Percentiles rank a stretch among this genome's conserved stretches.
Evolutionary conservation across 1,284 basidiomycete species (phyloP).

Genomic region (Cutaneotrichosporon cyanovorans): DNA sequence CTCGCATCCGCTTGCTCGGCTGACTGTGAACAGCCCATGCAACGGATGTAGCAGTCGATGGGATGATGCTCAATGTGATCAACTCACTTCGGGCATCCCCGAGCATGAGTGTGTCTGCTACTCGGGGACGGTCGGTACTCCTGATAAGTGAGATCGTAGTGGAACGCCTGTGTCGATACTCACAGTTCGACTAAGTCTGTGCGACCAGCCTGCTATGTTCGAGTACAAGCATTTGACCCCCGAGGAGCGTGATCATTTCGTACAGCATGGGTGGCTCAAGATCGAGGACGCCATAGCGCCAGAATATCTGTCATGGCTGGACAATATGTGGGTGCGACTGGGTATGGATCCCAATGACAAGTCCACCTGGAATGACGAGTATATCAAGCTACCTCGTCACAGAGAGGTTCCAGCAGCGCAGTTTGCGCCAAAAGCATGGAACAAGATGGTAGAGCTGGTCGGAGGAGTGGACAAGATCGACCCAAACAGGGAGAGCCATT

Average conservation of each 20-base stretch:
- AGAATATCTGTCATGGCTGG: slow-evolving; percentile 23
- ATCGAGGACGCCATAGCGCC: slow-evolving; percentile 27
- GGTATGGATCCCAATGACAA: slow-evolving; percentile 35
- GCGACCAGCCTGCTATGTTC: too few relatives aligned
- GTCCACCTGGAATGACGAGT: slow-evolving; percentile 33
- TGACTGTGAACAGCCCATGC: too few relatives aligned
- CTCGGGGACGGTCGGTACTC: too few relatives aligned
- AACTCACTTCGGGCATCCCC: too few relatives aligned
- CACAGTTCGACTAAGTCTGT: too few relatives aligned
- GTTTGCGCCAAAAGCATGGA: slow-evolving; percentile 29
- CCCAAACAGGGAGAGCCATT: slow-evolving; percentile 25
- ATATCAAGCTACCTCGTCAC: slow-evolving; percentile 29
- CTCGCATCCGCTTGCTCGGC: too few relatives aligned
- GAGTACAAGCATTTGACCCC: slow-evolving; percentile 19
- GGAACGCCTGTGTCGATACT: too few relatives aligned
- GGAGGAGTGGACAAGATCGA: slow-evolving; percentile 30
- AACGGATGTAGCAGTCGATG: too few relatives aligned
- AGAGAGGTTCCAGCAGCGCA: slow-evolving; percentile 22
- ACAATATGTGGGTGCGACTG: slow-evolving; percentile 30
- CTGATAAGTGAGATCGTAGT: too few relatives aligned
- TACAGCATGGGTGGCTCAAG: slow-evolving; percentile 33
- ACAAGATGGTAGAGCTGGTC: slow-evolving; percentile 30
- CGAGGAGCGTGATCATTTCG: slow-evolving; percentile 24
- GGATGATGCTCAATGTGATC: too few relatives aligned
- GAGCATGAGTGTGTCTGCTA: too few relatives aligned